Evolutionary conservation across 805 yeast species (phyloP).

Genomic region (Pichia scutulata): DNA sequence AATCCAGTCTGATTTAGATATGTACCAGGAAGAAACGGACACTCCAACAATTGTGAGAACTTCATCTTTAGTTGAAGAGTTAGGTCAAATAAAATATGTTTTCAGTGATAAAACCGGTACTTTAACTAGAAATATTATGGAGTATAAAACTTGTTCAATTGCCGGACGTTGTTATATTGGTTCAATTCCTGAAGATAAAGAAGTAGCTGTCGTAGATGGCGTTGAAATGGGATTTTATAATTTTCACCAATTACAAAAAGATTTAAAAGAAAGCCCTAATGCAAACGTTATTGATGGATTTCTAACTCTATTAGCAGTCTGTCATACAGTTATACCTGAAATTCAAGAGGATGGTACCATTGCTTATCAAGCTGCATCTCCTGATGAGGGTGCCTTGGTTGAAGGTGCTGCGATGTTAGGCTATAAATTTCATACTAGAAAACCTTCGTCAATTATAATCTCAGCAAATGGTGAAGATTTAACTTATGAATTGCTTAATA

Average conservation of each 20-base stretch:
- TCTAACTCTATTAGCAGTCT: conserved; percentile 75
- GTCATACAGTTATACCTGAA: conserved; percentile 98
- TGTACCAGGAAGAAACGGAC: conserved; percentile 81
- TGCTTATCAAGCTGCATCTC: conserved; percentile 97
- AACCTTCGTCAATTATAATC: conserved; percentile 74
- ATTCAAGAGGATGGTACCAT: conserved; percentile 52
- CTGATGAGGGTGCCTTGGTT: conserved; percentile 98
- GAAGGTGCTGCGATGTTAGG: conserved; percentile 93
- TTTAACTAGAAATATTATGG: conserved; percentile 92
- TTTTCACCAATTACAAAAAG: conserved; percentile 53
- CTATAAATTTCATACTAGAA: conserved; percentile 74
- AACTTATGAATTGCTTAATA: conserved; percentile 72
- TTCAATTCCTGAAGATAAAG: conserved; percentile 85
- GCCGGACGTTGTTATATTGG: conserved; percentile 87
- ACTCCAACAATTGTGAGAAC: conserved; percentile 95
- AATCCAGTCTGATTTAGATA: conserved; percentile 90
- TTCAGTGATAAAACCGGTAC: conserved; percentile 98
- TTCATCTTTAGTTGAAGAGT: conserved; percentile 90
- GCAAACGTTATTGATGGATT: conserved; percentile 66
- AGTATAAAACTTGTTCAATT: conserved; percentile 85
- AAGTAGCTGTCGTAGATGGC: conserved; percentile 65
- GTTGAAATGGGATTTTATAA: conserved; percentile 72
- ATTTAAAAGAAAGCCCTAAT: conserved; percentile 28
- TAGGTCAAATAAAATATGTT: conserved; percentile 94
- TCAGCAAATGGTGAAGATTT: conserved; percentile 43